Conservation (phyloP, 768 basidiomycete species). For the Psilocybe cubensis region DNA sequence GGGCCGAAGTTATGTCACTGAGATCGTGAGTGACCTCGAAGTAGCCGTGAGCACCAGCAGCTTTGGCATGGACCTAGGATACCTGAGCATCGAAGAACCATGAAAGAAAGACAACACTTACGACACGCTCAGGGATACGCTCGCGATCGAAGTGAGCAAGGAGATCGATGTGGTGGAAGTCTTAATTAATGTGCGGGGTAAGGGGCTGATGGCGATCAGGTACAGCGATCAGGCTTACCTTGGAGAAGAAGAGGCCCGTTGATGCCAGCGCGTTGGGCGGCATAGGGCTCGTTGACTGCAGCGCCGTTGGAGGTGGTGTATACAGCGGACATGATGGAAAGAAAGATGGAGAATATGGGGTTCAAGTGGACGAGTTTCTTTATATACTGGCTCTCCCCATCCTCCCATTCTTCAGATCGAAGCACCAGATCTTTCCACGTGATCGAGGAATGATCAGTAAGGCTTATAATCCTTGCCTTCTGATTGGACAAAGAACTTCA, state of each 20-base stretch:
- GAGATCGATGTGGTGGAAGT: slow-evolving; percentile 88
- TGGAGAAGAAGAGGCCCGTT: slow-evolving; percentile 89
- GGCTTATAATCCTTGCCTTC: not conserved
- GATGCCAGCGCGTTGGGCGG: slow-evolving; percentile 72
- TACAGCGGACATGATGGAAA: slow-evolving; percentile 37
- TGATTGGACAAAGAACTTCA: not conserved
- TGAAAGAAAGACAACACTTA: slow-evolving; percentile 34
- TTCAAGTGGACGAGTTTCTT: not conserved
- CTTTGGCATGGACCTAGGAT: slow-evolving; percentile 86
- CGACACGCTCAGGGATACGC: slow-evolving; percentile 95
- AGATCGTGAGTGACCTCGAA: slow-evolving; percentile 90
- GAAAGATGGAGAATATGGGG: slow-evolving; percentile 13
- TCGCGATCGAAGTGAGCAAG: slow-evolving; percentile 94
- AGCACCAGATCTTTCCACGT: not conserved
- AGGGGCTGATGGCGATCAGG: slow-evolving; percentile 11
- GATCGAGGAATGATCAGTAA: slow-evolving; percentile 5
- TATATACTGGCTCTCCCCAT: not conserved
- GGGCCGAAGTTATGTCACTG: slow-evolving; percentile 77
- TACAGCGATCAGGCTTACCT: slow-evolving; percentile 46
- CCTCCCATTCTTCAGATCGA: slow-evolving; percentile 1
- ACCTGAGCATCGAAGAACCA: slow-evolving; percentile 22
- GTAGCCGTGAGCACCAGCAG: slow-evolving; percentile 90
- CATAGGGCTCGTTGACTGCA: slow-evolving; percentile 76
- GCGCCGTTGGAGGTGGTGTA: slow-evolving; percentile 91
- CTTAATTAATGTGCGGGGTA: slow-evolving; percentile 36